Evolutionary conservation across 148 eudicot species (phyloP).

Genomic region (Rheum nobile): DNA sequence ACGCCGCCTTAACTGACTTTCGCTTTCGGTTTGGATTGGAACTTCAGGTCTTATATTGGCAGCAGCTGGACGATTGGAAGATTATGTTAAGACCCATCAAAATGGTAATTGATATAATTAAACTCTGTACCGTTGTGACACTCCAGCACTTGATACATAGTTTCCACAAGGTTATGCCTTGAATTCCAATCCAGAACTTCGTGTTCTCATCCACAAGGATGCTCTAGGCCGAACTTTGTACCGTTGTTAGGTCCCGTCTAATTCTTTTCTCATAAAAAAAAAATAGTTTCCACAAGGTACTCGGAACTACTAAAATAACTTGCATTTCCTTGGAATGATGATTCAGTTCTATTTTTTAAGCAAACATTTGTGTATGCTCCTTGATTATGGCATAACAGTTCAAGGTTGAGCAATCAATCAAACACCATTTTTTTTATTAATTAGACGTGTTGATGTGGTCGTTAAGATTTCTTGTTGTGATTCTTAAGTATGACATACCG

Average conservation of each 20-base stretch:
- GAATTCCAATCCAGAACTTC: too few species aligned
- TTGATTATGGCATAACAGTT: neutral
- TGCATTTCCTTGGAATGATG: neutral
- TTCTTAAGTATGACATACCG: too few species aligned
- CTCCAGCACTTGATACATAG: neutral
- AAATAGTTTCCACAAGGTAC: neutral
- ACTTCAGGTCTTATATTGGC: conserved; percentile 72
- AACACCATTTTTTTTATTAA: neutral
- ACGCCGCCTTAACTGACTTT: too few species aligned
- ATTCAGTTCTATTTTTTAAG: neutral
- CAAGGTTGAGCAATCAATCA: conserved; percentile 1
- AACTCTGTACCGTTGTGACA: neutral
- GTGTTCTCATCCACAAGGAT: too few species aligned
- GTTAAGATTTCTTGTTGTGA: too few species aligned
- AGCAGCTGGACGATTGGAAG: conserved; percentile 56
- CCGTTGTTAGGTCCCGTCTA: too few species aligned
- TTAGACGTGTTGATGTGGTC: too few species aligned
- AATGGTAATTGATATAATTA: conserved; percentile 42
- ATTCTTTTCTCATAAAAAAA: too few species aligned
- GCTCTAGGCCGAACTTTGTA: too few species aligned
- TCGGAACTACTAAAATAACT: neutral
- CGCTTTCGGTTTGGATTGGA: conserved; percentile 10
- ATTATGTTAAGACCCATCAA: conserved; percentile 36
- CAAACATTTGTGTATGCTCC: neutral
- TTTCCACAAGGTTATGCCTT: neutral